These are phyloP conservation scores for Dillenia turbinata DNA, from an alignment of 164 flowering plant genomes.

Conservation along the genomic window DNA sequence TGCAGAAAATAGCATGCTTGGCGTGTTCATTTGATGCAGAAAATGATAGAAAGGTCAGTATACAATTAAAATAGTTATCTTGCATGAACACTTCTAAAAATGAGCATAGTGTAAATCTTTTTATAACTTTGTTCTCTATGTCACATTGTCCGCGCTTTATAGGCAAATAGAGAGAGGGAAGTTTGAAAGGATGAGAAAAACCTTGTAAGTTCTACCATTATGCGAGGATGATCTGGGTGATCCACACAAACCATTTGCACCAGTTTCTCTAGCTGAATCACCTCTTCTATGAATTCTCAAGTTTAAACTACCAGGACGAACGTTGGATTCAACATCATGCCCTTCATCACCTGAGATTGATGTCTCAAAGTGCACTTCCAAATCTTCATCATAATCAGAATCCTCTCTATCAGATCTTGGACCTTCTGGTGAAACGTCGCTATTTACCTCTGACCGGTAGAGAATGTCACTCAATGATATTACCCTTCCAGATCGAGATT, in stretches of 20 bases:
- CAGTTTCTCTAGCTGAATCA: slow-evolving; percentile 41
- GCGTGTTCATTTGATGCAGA: too few relatives aligned
- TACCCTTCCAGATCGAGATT: slow-evolving; percentile 44
- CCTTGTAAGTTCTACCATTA: slow-evolving; percentile 58
- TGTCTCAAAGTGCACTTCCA: slow-evolving; percentile 88
- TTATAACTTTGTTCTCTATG: too few relatives aligned
- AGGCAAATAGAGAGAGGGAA: too few relatives aligned
- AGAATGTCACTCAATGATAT: slow-evolving; percentile 71
- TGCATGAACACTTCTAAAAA: too few relatives aligned
- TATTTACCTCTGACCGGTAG: slow-evolving; percentile 59
- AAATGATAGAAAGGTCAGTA: too few relatives aligned
- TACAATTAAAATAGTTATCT: too few relatives aligned
- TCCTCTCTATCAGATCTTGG: slow-evolving; percentile 90
- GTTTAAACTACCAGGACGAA: slow-evolving; percentile 72
- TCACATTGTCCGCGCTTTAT: too few relatives aligned
- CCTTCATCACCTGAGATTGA: slow-evolving; percentile 74
- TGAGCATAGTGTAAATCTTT: too few relatives aligned
- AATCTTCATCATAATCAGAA: slow-evolving; percentile 87
- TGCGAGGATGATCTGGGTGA: slow-evolving; percentile 56
- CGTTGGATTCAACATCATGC: slow-evolving; percentile 51
- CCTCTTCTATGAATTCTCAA: slow-evolving; percentile 63
- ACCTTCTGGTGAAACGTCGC: slow-evolving; percentile 78
- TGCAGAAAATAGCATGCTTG: too few relatives aligned
- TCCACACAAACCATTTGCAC: slow-evolving; percentile 58
- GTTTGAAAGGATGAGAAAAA: slow-evolving; percentile 6